Conservation (phyloP, 192 early-diverging fungal species). For the Spizellomyces punctatus region DNA sequence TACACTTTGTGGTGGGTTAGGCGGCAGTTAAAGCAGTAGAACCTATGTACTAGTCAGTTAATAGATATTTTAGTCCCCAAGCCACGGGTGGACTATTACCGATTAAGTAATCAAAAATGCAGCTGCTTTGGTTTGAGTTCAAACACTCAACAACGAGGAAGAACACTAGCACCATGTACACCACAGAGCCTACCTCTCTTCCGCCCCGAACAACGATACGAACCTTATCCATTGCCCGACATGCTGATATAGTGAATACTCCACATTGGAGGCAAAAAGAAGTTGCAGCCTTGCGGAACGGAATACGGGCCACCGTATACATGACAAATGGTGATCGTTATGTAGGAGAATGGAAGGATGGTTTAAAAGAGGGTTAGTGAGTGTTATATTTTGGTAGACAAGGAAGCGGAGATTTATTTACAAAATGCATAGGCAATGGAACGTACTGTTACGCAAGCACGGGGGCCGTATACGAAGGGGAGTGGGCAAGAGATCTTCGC, state of each 20-base stretch:
- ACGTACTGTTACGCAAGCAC: conserved; percentile 53
- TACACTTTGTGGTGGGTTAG: too few species aligned
- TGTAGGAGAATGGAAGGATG: conserved; percentile 60
- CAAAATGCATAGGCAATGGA: conserved; percentile 54
- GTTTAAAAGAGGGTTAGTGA: conserved; percentile 52
- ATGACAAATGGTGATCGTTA: conserved; percentile 63
- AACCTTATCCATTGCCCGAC: conserved; percentile 33
- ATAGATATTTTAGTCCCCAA: too few species aligned
- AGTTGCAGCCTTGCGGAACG: conserved; percentile 50
- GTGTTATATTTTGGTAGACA: not conserved
- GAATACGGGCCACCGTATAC: conserved; percentile 57
- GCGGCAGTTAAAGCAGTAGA: too few species aligned
- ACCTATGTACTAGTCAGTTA: too few species aligned
- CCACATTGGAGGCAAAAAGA: conserved; percentile 59
- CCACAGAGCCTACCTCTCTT: too few species aligned
- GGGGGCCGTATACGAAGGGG: conserved; percentile 59
- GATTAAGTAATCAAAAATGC: too few species aligned
- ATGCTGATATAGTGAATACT: conserved; percentile 44
- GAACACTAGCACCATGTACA: too few species aligned
- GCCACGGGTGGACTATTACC: too few species aligned
- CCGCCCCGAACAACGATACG: not conserved
- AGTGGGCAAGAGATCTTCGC: conserved; percentile 52
- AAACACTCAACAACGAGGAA: too few species aligned
- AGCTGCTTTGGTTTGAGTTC: too few species aligned
- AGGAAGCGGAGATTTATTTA: not conserved